Conservation (phyloP, 2,329 filamentous ascomycete species). For the Colletotrichum higginsianum region DNA sequence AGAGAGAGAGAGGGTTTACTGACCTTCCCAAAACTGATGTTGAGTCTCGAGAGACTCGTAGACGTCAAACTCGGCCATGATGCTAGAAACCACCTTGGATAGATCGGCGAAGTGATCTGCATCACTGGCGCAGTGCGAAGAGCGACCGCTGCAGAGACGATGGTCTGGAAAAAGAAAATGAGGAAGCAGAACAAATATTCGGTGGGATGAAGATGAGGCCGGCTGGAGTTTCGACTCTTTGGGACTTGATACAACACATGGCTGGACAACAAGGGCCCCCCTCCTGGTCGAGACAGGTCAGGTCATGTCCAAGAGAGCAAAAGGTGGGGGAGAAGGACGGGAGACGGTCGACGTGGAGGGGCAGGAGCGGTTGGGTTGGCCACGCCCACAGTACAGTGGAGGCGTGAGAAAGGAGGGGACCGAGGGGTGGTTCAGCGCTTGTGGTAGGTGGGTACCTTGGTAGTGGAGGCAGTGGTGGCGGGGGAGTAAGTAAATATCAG, state of each 20-base stretch:
- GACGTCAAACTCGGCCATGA: slow-evolving; percentile 76
- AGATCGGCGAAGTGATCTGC: slow-evolving; percentile 17
- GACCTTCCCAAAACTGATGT: slow-evolving; percentile 92
- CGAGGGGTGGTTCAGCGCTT: background rate
- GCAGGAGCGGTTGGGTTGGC: background rate
- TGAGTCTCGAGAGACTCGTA: slow-evolving; percentile 81
- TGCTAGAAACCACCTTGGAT: slow-evolving; percentile 45
- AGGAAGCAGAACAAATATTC: background rate
- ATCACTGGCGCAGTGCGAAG: slow-evolving; percentile 31
- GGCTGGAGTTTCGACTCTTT: slow-evolving; percentile 35
- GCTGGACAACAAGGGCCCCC: slow-evolving; percentile 32
- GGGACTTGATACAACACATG: slow-evolving; percentile 35
- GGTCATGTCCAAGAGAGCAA: background rate
- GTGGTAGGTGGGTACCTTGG: background rate
- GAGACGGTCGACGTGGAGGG: background rate
- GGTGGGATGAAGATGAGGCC: slow-evolving; percentile 30
- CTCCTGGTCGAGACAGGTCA: slow-evolving; percentile 6
- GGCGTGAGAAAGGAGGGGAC: background rate
- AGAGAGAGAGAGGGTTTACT: slow-evolving; percentile 46
- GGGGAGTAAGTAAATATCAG: too few relatives aligned
- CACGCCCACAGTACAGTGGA: background rate
- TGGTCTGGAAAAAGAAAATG: too few relatives aligned
- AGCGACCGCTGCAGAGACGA: slow-evolving; percentile 1
- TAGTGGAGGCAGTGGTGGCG: too few relatives aligned
- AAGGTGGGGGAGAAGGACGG: slow-evolving; percentile 9